Percentiles rank a stretch among this genome's conserved stretches.
Evolutionary conservation across 1,139 yeast species (phyloP).

Genomic region (Lodderomyces metapsilosis): DNA sequence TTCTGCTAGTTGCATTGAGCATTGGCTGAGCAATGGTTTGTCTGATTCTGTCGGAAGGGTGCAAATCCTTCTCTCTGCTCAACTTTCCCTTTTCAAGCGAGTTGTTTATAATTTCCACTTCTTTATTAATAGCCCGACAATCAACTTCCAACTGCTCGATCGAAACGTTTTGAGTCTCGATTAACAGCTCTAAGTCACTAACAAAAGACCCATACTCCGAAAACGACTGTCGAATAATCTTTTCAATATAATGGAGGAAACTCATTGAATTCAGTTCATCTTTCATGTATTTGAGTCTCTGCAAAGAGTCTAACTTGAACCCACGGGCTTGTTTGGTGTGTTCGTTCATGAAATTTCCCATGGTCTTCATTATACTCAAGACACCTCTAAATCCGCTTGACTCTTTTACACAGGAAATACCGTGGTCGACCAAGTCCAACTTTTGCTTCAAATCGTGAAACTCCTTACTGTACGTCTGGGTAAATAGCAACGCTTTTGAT

Average conservation of each 20-base stretch:
- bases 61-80: conserved; percentile 64
- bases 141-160: conserved; percentile 76
- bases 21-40: conserved; percentile 46
- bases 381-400: conserved; percentile 68
- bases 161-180: conserved; percentile 63
- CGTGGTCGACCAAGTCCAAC: conserved; percentile 64
- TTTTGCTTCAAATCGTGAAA: conserved; percentile 66
- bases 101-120: conserved; percentile 51
- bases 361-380: conserved; percentile 72
- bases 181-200: conserved; percentile 68
- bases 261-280: conserved; percentile 77
- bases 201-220: conserved; percentile 77
- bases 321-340: conserved; percentile 77
- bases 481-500: conserved; percentile 70
- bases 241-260: conserved; percentile 84
- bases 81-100: conserved; percentile 71
- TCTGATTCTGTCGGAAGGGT: conserved; percentile 74
- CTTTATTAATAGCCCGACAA: conserved; percentile 59
- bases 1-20: conserved; percentile 63
- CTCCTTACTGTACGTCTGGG: conserved; percentile 71
- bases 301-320: conserved; percentile 78
- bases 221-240: conserved; percentile 69
- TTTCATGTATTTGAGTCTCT: conserved; percentile 80
- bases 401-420: conserved; percentile 56
- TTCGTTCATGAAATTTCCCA: conserved; percentile 95